Evolutionary conservation across 805 yeast species (phyloP), one percentile per base, ranked within the genome.

Genomic region (Kregervanrija delftensis): DNA sequence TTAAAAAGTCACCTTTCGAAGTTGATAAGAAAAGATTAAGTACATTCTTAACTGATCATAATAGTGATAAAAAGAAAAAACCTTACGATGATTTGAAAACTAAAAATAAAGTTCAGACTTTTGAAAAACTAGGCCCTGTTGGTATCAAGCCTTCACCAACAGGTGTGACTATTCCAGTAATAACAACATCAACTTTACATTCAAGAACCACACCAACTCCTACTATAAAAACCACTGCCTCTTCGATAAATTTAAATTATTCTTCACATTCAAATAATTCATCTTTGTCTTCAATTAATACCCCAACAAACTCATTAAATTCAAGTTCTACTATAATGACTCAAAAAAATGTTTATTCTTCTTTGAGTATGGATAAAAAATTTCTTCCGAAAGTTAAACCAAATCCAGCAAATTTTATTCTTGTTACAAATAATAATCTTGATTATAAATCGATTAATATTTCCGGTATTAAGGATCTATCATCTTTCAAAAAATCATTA

Each of bases 361-460:
- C 8, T 5, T 6, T 22, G 6, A 38, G 31, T 3, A 28, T 71
- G 13, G 72, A 66, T 38, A 55, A 58, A 30, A 68, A 63, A 49
- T 72, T 52, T 47, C 65, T 58, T 51, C 82, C 69, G 1, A 49
- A 42, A 16, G 57, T 55, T 42, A 57, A 46, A 16, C 52, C 50
- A 42, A 63, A 55, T 41, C 61, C 61, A 3, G 66, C 66, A 35
- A 55, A 55, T 11, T 69, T 63, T 48, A 64, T 86, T 3, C 63
- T 89, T 41, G 76, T 77, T 0, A 83, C 96, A 0, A 61, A 64
- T n/a, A 90, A 90, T 58, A 81, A 82, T 51, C 53, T 52, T 12
- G 64, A 61, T 11, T 90, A 77, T 57, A 62, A 64, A 9, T 74
- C 86, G 0, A 60, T 86, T 2, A 66, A 74, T 35, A 57, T 71